Evolutionary conservation across 371 early-diverging fungal species (phyloP).

Genomic region (Rhizopus stolonifer): DNA sequence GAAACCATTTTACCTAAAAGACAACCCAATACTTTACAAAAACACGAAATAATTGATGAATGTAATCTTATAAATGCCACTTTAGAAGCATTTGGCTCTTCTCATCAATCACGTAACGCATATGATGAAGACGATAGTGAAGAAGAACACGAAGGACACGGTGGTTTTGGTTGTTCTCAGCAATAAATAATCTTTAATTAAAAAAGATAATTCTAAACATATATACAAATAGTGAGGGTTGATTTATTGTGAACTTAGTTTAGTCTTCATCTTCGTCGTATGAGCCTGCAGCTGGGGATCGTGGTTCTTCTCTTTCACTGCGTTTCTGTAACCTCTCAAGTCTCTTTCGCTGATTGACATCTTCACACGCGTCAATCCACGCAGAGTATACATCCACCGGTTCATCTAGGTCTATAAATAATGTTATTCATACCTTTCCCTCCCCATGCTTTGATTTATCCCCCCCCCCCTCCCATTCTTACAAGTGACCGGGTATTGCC

Average conservation of each 20-base stretch:
- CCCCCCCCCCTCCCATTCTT: too few relatives aligned
- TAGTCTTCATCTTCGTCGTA: slow-evolving; percentile 1
- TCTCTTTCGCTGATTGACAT: slow-evolving; percentile 52
- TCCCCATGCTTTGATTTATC: too few relatives aligned
- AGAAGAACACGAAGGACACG: slow-evolving; percentile 55
- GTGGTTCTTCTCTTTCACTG: not conserved
- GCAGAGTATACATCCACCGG: slow-evolving; percentile 83
- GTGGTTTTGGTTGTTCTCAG: slow-evolving; percentile 82
- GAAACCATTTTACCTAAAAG: slow-evolving; percentile 56
- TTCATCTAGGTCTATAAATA: slow-evolving; percentile 63
- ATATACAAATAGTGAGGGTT: not conserved
- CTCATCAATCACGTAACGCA: slow-evolving; percentile 33
- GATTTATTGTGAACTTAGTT: not conserved
- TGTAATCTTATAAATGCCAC: slow-evolving; percentile 37
- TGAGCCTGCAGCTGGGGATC: not conserved
- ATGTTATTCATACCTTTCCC: too few relatives aligned
- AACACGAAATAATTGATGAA: slow-evolving; percentile 48
- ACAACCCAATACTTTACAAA: slow-evolving; percentile 14
- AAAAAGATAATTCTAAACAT: not conserved
- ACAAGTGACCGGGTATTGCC: slow-evolving; percentile 70
- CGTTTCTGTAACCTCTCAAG: slow-evolving; percentile 1
- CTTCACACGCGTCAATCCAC: slow-evolving; percentile 85
- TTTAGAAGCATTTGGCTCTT: slow-evolving; percentile 38
- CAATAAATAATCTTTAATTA: slow-evolving; percentile 63
- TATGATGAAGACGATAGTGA: slow-evolving; percentile 73